phyloP scores from a whole-genome alignment of 73 alveolate species.

The Paramecium sonneborni region DNA sequence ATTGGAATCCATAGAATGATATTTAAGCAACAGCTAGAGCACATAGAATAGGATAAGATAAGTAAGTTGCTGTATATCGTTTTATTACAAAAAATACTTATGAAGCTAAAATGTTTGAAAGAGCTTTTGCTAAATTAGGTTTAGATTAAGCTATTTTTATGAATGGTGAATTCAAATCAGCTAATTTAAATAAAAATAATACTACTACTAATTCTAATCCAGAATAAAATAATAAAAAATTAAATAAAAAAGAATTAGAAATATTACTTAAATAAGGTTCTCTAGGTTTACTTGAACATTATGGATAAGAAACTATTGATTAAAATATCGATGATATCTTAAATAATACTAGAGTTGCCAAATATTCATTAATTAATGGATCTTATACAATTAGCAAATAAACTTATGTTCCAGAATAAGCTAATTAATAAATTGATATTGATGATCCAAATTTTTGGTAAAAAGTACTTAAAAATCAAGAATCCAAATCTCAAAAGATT shows the following conservation, averaged over 20 bases:
- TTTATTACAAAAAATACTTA: constrained; percentile 93
- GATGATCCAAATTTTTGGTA: constrained; percentile 93
- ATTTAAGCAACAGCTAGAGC: constrained; percentile 98
- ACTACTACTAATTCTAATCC: constrained; percentile 4
- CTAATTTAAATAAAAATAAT: neutral
- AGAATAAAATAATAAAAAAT: constrained; percentile 52
- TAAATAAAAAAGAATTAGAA: constrained; percentile 83
- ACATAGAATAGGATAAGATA: constrained; percentile 98
- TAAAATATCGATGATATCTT: constrained; percentile 83
- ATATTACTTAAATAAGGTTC: constrained; percentile 87
- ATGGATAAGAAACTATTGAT: constrained; percentile 59
- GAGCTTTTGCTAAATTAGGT: constrained; percentile 90
- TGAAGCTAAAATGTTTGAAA: constrained; percentile 96
- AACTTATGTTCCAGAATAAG: constrained; percentile 76
- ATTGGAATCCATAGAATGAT: constrained; percentile 99
- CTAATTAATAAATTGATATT: constrained; percentile 77
- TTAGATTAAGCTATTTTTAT: constrained; percentile 91
- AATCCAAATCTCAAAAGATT: constrained; percentile 69
- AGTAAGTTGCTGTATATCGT: constrained; percentile 96
- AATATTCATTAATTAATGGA: constrained; percentile 75
- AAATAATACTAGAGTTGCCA: constrained; percentile 69
- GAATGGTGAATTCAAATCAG: constrained; percentile 80
- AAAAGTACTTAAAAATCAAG: constrained; percentile 73
- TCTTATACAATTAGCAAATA: constrained; percentile 75
- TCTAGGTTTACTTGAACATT: constrained; percentile 81